Conservation (phyloP, 169 alveolate species). For the Miamiensis avidus region DNA sequence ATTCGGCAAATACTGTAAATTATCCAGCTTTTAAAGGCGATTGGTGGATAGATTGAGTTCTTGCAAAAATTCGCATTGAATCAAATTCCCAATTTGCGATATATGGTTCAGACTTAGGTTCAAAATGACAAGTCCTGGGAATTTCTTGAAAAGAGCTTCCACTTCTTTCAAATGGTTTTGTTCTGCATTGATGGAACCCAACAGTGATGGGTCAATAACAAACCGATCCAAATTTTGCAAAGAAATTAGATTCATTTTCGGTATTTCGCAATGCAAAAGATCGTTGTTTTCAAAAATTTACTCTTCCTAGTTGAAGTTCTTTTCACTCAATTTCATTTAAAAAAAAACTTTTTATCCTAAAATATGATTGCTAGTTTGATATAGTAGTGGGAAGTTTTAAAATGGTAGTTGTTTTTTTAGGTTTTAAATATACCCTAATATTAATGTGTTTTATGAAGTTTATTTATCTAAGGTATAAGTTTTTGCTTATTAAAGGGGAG, state of each 20-base stretch:
- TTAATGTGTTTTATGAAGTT: too few relatives aligned
- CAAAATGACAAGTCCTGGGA: not conserved
- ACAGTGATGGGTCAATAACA: not conserved
- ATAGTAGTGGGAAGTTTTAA: too few relatives aligned
- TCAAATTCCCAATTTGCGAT: not conserved
- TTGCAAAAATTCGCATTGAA: not conserved
- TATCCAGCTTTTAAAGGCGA: not conserved
- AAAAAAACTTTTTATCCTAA: too few relatives aligned
- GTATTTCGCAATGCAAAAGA: too few relatives aligned
- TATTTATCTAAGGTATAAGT: too few relatives aligned
- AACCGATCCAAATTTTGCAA: not conserved
- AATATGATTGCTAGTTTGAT: too few relatives aligned
- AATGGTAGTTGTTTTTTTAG: too few relatives aligned
- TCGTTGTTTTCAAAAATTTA: not conserved
- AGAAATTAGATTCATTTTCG: not conserved
- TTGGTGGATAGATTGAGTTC: not conserved
- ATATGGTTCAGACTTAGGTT: not conserved
- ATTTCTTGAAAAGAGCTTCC: not conserved
- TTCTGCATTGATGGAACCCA: not conserved
- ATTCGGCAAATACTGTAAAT: not conserved
- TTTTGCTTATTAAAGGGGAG: too few relatives aligned
- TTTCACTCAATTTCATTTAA: not conserved
- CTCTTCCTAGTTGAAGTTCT: not conserved
- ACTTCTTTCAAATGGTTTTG: too few relatives aligned
- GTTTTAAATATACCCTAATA: too few relatives aligned